Percentiles rank a stretch among this genome's conserved stretches.
Evolutionary conservation across 2,329 filamentous ascomycete species (phyloP).

Genomic region (Epichloe hybrida): DNA sequence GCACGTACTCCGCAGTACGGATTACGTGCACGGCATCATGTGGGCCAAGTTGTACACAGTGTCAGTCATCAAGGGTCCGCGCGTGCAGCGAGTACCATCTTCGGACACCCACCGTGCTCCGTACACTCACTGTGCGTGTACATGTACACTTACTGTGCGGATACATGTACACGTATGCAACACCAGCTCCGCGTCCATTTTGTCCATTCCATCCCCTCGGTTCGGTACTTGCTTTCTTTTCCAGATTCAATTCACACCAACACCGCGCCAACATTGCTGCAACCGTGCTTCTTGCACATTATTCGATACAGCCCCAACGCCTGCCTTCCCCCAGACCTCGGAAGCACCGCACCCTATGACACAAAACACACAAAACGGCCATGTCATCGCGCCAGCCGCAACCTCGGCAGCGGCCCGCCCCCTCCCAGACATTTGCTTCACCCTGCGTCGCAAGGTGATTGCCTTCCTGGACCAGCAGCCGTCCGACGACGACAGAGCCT

Average conservation of each 20-base stretch:
- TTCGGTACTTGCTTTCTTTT: neutral
- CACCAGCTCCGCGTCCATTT: too few relatives aligned
- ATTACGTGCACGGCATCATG: too few relatives aligned
- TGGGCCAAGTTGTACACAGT: too few relatives aligned
- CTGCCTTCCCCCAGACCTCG: neutral
- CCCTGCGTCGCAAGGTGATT: constrained; percentile 46
- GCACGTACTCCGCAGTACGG: too few relatives aligned
- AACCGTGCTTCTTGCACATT: too few relatives aligned
- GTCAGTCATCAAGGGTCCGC: too few relatives aligned
- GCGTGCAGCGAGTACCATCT: too few relatives aligned
- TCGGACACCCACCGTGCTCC: too few relatives aligned
- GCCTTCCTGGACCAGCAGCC: constrained; percentile 49
- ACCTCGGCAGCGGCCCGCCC: neutral
- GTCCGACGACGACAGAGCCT: constrained; percentile 37
- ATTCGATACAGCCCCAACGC: too few relatives aligned
- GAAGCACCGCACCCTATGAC: constrained; percentile 1
- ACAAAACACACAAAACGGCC: constrained; percentile 6
- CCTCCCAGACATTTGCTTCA: constrained; percentile 29
- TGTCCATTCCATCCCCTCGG: neutral
- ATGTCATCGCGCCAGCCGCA: constrained; percentile 1
- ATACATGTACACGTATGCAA: too few relatives aligned
- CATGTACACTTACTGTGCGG: too few relatives aligned
- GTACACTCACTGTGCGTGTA: too few relatives aligned
- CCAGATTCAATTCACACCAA: neutral
- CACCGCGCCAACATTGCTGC: neutral